A percentile compares a stretch with the other conserved stretches of the same genome.
These are phyloP conservation scores for Sordaria brevicollis DNA, from an alignment of 495 filamentous ascomycete genomes.

Conservation along the genomic window DNA sequence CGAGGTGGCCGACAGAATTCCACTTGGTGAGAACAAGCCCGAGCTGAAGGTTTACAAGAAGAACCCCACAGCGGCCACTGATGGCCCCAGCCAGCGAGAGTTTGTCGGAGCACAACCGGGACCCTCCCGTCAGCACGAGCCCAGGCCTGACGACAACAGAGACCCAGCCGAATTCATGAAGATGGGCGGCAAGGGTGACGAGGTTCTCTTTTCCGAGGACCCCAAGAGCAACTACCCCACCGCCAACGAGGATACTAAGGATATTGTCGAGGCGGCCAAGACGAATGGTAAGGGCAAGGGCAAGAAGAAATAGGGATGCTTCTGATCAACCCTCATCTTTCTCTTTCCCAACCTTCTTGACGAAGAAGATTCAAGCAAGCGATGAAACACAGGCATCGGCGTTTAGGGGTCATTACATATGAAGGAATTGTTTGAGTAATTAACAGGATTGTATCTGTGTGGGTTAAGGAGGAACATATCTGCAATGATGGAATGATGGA, in stretches of 20 bases:
- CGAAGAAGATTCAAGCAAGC: neutral
- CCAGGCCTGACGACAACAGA: conserved; percentile 51
- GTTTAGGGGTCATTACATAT: neutral
- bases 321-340: neutral
- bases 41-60: conserved; percentile 71
- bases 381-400: neutral
- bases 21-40: conserved; percentile 38
- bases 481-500: neutral
- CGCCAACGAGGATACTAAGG: conserved; percentile 14
- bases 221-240: conserved; percentile 33
- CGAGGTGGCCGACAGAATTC: conserved; percentile 51
- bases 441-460: neutral
- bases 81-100: conserved; percentile 4
- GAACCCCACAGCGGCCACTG: conserved; percentile 41
- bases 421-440: neutral
- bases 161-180: conserved; percentile 66
- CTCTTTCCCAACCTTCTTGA: neutral
- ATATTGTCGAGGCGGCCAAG: conserved; percentile 21
- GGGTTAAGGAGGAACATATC: neutral
- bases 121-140: conserved; percentile 31
- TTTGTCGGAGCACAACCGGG: neutral
- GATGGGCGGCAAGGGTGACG: conserved; percentile 75
- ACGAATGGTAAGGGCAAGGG: conserved; percentile 19
- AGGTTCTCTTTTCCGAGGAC: conserved; percentile 60
- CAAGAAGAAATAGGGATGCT: conserved; percentile 2